phyloP scores from a whole-genome alignment of 345 rosid species.

The Garcia nutans region DNA sequence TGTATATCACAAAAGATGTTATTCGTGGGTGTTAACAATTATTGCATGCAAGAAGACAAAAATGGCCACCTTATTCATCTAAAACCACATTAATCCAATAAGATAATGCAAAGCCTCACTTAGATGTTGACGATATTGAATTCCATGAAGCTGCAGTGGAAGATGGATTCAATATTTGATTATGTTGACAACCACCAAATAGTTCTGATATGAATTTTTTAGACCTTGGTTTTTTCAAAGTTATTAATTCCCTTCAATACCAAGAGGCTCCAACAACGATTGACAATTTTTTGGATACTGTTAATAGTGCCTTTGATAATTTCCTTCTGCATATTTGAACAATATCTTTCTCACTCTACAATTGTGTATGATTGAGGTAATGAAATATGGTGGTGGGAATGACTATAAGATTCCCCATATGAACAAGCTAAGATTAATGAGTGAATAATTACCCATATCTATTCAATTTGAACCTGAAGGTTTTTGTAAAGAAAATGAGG shows the following conservation, averaged over 20 bases:
- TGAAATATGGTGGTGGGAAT: too few species aligned
- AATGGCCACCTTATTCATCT: background rate
- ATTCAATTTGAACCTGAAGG: too few species aligned
- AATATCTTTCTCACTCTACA: background rate
- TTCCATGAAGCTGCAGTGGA: background rate
- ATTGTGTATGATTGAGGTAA: background rate
- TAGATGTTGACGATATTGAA: background rate
- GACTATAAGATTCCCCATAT: too few species aligned
- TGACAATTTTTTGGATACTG: background rate
- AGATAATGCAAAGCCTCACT: background rate
- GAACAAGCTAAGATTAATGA: too few species aligned
- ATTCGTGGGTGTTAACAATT: background rate
- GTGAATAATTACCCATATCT: too few species aligned
- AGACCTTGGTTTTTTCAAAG: background rate
- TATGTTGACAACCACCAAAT: background rate
- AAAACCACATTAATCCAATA: background rate
- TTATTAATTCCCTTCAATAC: background rate
- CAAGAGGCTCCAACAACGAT: background rate
- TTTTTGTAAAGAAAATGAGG: too few species aligned
- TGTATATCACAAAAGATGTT: background rate
- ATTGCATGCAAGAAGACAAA: background rate
- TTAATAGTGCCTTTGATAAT: background rate
- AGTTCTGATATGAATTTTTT: background rate
- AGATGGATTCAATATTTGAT: background rate
- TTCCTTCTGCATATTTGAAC: background rate